A percentile compares a stretch with the other conserved stretches of the same genome.
Evolutionary conservation across 805 yeast species (phyloP).

Genomic region (Pichia pseudocactophila): DNA sequence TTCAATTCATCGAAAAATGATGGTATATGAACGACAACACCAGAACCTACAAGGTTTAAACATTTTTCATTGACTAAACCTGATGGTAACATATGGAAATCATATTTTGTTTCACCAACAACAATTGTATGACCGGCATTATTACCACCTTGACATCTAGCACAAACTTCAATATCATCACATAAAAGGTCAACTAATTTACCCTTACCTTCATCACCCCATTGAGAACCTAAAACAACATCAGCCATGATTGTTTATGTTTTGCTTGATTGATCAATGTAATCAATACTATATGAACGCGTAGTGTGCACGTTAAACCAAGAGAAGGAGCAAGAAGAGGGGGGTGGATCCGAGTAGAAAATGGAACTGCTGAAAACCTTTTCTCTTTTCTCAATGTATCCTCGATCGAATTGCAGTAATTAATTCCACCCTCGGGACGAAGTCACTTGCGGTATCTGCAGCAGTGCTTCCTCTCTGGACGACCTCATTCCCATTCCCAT

Average conservation of each 20-base stretch:
- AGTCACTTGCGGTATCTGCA: too few relatives aligned
- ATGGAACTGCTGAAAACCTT: too few relatives aligned
- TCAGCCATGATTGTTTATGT: constrained; percentile 47
- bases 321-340: background rate
- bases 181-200: constrained; percentile 92
- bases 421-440: too few relatives aligned
- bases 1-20: constrained; percentile 84
- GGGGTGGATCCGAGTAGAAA: background rate
- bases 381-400: too few relatives aligned
- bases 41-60: constrained; percentile 83
- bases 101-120: constrained; percentile 79
- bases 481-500: too few relatives aligned
- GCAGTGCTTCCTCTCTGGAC: too few relatives aligned
- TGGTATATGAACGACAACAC: constrained; percentile 94
- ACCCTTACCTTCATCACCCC: constrained; percentile 99
- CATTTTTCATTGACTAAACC: constrained; percentile 95
- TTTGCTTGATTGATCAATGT: too few relatives aligned
- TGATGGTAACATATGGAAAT: constrained; percentile 97
- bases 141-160: constrained; percentile 98
- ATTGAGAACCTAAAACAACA: constrained; percentile 96
- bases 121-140: constrained; percentile 99
- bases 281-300: background rate
- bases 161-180: constrained; percentile 92
- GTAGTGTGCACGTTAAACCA: constrained; percentile 4
- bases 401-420: too few relatives aligned